Evolutionary conservation across 768 basidiomycete species (phyloP), one percentile per base, ranked within the genome.

Genomic region (Podaxis sp.): DNA sequence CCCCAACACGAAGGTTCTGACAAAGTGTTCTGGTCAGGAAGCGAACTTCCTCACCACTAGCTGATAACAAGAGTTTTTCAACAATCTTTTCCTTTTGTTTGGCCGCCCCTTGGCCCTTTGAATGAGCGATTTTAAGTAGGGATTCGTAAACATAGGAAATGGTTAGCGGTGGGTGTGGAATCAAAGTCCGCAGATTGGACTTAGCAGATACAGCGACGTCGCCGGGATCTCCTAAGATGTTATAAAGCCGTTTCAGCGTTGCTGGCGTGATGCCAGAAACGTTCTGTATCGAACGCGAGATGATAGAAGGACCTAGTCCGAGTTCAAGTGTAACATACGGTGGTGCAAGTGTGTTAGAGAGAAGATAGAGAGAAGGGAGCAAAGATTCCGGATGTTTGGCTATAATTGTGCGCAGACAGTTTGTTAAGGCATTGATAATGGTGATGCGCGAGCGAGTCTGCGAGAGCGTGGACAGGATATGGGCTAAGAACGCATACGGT

Each of bases 161-260:
- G 36, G 82, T 77, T 5, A 94, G 76, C 11, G 87, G 82, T n/a
- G 84, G 77, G 67, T 91, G 90, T 2, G 90, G 85, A 25, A 91
- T 71, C 25, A 94, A 79, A 3, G 91, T 91, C 47, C 91, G 82
- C 22, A 92, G 73, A 61, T 84, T 90, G 3, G 86, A 85, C 70
- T 90, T 94, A 9, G 94, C 93, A 61, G 85, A 84, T 67, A 87
- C 94, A 1, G 95, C 95, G 7, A 95, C 92, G 70, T 95, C 93
- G 0, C 95, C 95, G 25, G 86, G 82, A 73, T 97, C 95, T 3
- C 95, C 95, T 37, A 79, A 85, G 49, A 82, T 76, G 65, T 87
- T 89, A 71, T 92, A 91, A 13, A 94, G 73, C 60, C 77, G 82
- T 72, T 78, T 86, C 51, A 89, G 80, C 12, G 87, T 81, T 7